Base-by-base conservation (phyloP, 768 basidiomycete genomes). In the Tylopilus sp. region DNA sequence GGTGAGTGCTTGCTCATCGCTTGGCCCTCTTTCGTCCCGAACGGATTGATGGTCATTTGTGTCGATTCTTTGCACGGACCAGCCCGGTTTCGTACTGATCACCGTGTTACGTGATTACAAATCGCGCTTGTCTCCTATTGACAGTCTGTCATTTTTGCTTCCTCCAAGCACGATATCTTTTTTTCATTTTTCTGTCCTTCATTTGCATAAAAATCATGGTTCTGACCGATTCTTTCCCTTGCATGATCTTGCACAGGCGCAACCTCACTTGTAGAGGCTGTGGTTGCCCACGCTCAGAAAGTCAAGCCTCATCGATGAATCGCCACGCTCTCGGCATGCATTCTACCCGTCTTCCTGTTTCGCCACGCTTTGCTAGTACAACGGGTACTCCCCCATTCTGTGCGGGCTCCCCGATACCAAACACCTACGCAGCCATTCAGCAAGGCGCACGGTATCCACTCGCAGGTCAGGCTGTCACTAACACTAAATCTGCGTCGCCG, bases 251-350 rank as follows among this genome's bases (percentile, higher is more conserved):
- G 48, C 74, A 73, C 68, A 91, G 88, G 55, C 87, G 89, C 53
- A 91, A 91, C 67, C 60, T 83, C 42, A 71, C 78, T 26, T 91
- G 88, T 71, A 87, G 88, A 60, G 86, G 83, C 39, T 91, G 89
- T 62, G 88, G 86, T 56, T 80, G 75, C 61, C 79, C 85, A 42
- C 76, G 83, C 49, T 71, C 75, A 13, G 69, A 65, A 55, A 71
- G 58, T 41, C 60, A 68, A 53, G 56, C 61, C 39, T 44, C 68
- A 25, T 57, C 70, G 6, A 58, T 66, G 48, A 70, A 61, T 53
- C 69, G 65, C 44, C 73, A 65, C 57, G 47, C 55, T 3, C 35
- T 68, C 3, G 55, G 57, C 54, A 47, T 66, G 49, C 47, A 65
- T 39, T 48, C 61, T 30, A 25, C 57, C 33, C 57, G 60, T 39